Conservation (phyloP, 2,329 filamentous ascomycete species). For the Sporothrix dimorphospora region DNA sequence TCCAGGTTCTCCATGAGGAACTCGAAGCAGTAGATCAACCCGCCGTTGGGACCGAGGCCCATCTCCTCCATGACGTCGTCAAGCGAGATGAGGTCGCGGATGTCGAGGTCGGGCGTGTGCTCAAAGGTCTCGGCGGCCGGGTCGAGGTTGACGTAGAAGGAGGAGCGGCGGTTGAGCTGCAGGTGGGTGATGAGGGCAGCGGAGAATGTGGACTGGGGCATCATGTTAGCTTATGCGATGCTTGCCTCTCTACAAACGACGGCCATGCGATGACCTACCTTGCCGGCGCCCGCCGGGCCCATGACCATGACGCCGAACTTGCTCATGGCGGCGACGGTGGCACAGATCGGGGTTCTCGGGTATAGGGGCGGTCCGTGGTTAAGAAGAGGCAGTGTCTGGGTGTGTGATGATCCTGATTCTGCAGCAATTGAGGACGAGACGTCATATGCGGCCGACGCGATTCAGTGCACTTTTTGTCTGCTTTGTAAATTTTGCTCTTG, state of each 20-base stretch:
- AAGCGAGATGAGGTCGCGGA: slow-evolving; percentile 90
- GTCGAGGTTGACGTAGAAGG: slow-evolving; percentile 98
- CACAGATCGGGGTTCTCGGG: not conserved
- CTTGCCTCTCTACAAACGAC: not conserved
- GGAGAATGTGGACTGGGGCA: slow-evolving; percentile 84
- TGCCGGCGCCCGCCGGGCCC: slow-evolving; percentile 94
- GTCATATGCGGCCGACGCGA: slow-evolving; percentile 11
- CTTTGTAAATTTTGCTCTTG: slow-evolving; percentile 4
- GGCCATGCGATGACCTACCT: slow-evolving; percentile 55
- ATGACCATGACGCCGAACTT: slow-evolving; percentile 95
- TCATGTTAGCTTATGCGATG: not conserved
- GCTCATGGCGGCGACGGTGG: slow-evolving; percentile 64
- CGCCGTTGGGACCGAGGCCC: slow-evolving; percentile 86
- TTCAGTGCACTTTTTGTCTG: not conserved
- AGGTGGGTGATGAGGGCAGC: slow-evolving; percentile 91
- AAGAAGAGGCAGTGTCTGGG: not conserved
- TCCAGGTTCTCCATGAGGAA: slow-evolving; percentile 94
- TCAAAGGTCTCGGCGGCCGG: slow-evolving; percentile 92
- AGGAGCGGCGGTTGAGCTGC: slow-evolving; percentile 85
- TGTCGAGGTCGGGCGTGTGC: slow-evolving; percentile 90
- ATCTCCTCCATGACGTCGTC: slow-evolving; percentile 97
- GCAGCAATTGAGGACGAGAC: not conserved
- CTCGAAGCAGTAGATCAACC: slow-evolving; percentile 95
- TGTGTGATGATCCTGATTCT: not conserved
- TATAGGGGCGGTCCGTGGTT: not conserved